These are phyloP conservation scores for Przewalskia tangutica DNA, from an alignment of 257 asterid species.

Conservation along the genomic window DNA sequence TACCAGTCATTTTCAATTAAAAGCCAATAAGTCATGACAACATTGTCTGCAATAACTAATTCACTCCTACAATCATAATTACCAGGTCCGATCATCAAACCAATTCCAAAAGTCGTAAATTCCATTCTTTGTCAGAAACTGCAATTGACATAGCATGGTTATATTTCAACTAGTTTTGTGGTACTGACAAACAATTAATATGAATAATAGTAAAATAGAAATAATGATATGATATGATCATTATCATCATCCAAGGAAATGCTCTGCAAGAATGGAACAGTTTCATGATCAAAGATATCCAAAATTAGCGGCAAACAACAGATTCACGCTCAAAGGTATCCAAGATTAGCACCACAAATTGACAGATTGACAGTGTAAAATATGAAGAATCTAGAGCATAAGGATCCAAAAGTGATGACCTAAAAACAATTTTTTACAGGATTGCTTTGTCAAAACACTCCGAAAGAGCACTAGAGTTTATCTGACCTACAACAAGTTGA, in stretches of 20 bases:
- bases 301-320: background rate
- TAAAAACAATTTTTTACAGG: background rate
- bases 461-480: background rate
- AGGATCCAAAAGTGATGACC: background rate
- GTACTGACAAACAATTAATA: background rate
- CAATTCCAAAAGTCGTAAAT: slow-evolving; percentile 99
- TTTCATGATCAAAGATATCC: background rate
- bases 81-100: slow-evolving; percentile 99
- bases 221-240: background rate
- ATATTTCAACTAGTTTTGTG: slow-evolving; percentile 6
- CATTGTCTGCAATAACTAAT: background rate
- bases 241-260: background rate
- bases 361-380: background rate
- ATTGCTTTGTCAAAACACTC: background rate
- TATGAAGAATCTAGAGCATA: background rate
- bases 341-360: slow-evolving; percentile 3
- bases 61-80: slow-evolving; percentile 17
- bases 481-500: background rate
- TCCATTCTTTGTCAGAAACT: slow-evolving; percentile 84
- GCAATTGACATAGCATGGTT: slow-evolving; percentile 40
- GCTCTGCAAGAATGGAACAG: background rate
- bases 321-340: background rate
- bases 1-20: background rate
- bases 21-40: background rate
- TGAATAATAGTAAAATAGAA: background rate